These are phyloP conservation scores for Pythium vanterpoolii DNA, from an alignment of 352 stramenopile species.

Conservation along the genomic window DNA sequence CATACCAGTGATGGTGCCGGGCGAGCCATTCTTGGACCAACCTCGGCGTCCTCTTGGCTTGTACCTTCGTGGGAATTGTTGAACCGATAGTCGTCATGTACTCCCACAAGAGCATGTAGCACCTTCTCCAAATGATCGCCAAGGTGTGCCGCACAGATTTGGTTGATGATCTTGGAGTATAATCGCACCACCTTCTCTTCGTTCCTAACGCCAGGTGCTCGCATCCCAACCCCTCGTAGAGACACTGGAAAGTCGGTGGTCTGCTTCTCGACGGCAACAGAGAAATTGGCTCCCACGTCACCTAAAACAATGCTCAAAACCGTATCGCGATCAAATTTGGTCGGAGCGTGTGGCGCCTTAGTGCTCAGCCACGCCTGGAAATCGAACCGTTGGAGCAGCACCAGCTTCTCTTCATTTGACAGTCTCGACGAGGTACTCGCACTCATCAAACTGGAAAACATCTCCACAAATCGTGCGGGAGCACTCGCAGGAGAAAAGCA, in stretches of 20 bases:
- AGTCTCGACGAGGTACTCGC: constrained; percentile 62
- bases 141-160: constrained; percentile 63
- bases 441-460: constrained; percentile 87
- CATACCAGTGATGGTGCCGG: constrained; percentile 64
- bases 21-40: constrained; percentile 33
- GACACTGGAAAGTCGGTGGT: not conserved
- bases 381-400: constrained; percentile 72
- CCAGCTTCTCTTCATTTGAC: constrained; percentile 66
- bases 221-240: not conserved
- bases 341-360: constrained; percentile 41
- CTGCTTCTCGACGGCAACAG: not conserved
- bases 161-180: constrained; percentile 65
- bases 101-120: constrained; percentile 69
- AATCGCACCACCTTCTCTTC: constrained; percentile 58
- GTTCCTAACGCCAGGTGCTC: not conserved
- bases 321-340: constrained; percentile 81
- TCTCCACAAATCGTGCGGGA: constrained; percentile 76
- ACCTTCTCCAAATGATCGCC: constrained; percentile 84
- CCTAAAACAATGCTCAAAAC: constrained; percentile 74
- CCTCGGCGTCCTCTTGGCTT: constrained; percentile 4
- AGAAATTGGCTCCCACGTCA: constrained; percentile 45
- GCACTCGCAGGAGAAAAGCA: constrained; percentile 79
- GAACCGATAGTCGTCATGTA: constrained; percentile 82
- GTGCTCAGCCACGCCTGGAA: constrained; percentile 69
- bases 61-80: constrained; percentile 22